These are phyloP conservation scores for Dipodascopsis tothii DNA, from an alignment of 805 yeast species.

Conservation along the genomic window DNA sequence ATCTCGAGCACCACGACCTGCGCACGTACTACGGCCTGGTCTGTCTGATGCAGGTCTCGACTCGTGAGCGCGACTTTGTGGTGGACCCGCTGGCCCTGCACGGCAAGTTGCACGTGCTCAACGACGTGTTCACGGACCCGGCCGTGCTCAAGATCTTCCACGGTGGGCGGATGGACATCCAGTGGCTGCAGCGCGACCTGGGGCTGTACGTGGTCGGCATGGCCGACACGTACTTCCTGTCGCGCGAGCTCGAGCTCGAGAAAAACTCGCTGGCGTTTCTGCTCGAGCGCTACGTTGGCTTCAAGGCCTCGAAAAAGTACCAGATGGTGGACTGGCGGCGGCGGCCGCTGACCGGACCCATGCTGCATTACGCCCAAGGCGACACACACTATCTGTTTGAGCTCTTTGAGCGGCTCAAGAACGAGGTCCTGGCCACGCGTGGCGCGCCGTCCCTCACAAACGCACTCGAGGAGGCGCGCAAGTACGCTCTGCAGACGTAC, in stretches of 20 bases:
- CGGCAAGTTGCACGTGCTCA: constrained; percentile 59
- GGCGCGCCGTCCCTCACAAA: constrained; percentile 30
- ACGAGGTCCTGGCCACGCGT: constrained; percentile 38
- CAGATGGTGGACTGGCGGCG: constrained; percentile 96
- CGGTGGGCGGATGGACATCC: constrained; percentile 94
- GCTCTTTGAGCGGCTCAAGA: constrained; percentile 68
- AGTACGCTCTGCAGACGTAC: constrained; percentile 71
- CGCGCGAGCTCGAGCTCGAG: constrained; percentile 69
- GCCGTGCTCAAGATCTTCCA: constrained; percentile 78
- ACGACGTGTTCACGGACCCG: constrained; percentile 76
- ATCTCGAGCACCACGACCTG: constrained; percentile 91
- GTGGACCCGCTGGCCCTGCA: constrained; percentile 77
- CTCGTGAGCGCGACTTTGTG: constrained; percentile 72
- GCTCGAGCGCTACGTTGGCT: constrained; percentile 69
- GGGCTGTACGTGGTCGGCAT: constrained; percentile 84
- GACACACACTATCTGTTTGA: constrained; percentile 88
- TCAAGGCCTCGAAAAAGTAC: constrained; percentile 85
- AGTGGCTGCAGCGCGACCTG: constrained; percentile 92
- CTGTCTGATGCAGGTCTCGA: constrained; percentile 86
- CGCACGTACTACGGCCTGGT: constrained; percentile 86
- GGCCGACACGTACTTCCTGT: constrained; percentile 90
- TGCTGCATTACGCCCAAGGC: constrained; percentile 82
- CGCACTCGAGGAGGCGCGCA: constrained; percentile 67
- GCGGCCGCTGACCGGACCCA: constrained; percentile 69
- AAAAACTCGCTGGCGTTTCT: constrained; percentile 78